Evolutionary conservation across 2,329 filamentous ascomycete species (phyloP), one percentile per base, ranked within the genome.

Genomic region (Venturiaceae sp.): DNA sequence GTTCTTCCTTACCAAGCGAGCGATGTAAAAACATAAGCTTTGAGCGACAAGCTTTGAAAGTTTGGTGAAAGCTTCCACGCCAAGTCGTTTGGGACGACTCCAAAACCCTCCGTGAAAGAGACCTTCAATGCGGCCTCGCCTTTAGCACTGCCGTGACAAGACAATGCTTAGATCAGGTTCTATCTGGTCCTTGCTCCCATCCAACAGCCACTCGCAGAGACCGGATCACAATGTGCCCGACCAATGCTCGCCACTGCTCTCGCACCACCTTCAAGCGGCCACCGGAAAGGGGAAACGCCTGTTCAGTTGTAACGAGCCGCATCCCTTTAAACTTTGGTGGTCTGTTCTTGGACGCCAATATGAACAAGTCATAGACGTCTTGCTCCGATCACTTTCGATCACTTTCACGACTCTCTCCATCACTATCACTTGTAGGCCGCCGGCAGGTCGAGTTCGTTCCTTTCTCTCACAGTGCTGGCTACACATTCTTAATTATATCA

Each of bases 381-480:
- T 9, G 30, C 34, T 36, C 32, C 16, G 32, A 53, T 34, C 50
- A 33, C 19, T 13, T 28, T 30, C 32, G 21, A 23, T 13, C 52
- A 34, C 23, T 26, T 34, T 33, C n/a, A 19, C 30, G 8, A 21
- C 30, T 37, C 13, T 34, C 23, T 21, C 19, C 34, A 53, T 23
- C n/a, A 9, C 52, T 9, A 32, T 50, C 26, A 50, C 26, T 30
- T 16, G 2, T 37, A 53, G 52, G 52, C 52, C 52, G 52, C 32
- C 52, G 52, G 52, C 52, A 53, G 52, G 52, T 37, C 34, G 30
- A 30, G 36, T n/a, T 50, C 30, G 9, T 50, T 57, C 41, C 28
- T 34, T 57, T 57, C 44, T 47, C 14, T 33, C 32, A 34, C 44
- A 16, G 55, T 52, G 5, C 55, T 47, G 55, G 28, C n/a, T 44